Conservation (phyloP, 192 early-diverging fungal species). For the Obelidium mucronatum region DNA sequence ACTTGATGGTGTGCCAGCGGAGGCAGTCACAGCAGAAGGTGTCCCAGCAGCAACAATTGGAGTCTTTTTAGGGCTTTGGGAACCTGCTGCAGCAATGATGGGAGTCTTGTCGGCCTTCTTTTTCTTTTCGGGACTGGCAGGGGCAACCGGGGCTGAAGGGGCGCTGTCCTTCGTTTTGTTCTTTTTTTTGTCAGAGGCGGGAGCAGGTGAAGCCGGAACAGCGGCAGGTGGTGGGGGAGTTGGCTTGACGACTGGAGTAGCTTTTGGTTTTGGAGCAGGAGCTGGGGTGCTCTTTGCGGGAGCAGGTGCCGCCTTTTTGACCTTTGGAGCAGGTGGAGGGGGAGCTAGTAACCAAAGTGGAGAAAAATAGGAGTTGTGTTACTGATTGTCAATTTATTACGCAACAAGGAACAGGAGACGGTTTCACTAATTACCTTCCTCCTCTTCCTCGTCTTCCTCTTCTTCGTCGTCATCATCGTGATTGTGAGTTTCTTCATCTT, state of each 20-base stretch:
- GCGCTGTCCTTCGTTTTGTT: background rate
- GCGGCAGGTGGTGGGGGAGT: background rate
- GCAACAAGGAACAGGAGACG: background rate
- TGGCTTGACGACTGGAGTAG: background rate
- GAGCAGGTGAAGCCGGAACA: background rate
- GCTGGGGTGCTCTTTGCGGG: background rate
- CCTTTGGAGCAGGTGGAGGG: slow-evolving; percentile 7
- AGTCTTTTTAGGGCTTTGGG: background rate
- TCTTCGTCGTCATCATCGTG: slow-evolving; percentile 22
- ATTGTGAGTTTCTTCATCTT: background rate
- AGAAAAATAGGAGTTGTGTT: background rate
- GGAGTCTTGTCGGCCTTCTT: slow-evolving; percentile 7
- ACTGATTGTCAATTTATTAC: too few relatives aligned
- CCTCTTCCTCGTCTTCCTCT: background rate
- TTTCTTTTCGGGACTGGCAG: background rate
- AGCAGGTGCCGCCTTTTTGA: background rate
- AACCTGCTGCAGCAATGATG: background rate
- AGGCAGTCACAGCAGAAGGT: background rate
- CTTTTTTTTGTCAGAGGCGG: background rate
- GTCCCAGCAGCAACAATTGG: background rate
- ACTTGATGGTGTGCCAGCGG: background rate
- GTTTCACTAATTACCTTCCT: background rate
- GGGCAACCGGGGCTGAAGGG: background rate
- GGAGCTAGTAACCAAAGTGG: background rate
- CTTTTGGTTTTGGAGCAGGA: background rate